phyloP scores from a whole-genome alignment of 2,329 filamentous ascomycete genomes.

The Pseudogymnoascus sp. region DNA sequence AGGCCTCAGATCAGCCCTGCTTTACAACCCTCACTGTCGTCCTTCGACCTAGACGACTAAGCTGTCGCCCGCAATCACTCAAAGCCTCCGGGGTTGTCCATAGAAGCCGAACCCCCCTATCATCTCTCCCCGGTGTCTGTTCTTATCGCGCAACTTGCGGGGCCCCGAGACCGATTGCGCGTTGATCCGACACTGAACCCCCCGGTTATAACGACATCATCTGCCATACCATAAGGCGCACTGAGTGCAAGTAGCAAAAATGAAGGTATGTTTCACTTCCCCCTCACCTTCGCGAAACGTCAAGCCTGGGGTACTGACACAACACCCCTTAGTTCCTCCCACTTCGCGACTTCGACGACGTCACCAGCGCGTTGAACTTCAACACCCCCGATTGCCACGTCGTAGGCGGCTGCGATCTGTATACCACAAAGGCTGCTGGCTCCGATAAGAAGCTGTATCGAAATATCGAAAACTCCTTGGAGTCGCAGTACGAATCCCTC shows the following conservation, averaged over 20 bases:
- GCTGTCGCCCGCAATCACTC: constrained; percentile 1
- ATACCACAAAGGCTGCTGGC: constrained; percentile 93
- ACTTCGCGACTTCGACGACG: constrained; percentile 80
- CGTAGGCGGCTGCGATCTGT: constrained; percentile 88
- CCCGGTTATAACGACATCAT: neutral
- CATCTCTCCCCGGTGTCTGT: neutral
- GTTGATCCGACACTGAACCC: neutral
- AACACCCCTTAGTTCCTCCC: constrained; percentile 69
- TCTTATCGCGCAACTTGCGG: neutral
- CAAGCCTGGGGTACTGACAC: neutral
- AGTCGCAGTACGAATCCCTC: constrained; percentile 83
- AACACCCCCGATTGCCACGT: constrained; percentile 89
- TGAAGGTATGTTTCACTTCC: constrained; percentile 21
- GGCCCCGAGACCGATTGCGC: neutral
- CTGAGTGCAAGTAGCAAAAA: constrained; percentile 21
- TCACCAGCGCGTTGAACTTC: constrained; percentile 91
- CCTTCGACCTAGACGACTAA: constrained; percentile 17
- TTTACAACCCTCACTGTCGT: constrained; percentile 6
- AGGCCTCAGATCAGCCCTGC: constrained; percentile 22
- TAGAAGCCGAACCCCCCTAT: neutral
- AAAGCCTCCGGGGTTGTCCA: neutral
- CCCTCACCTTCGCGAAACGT: constrained; percentile 11
- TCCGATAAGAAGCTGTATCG: constrained; percentile 97
- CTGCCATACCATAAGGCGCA: neutral
- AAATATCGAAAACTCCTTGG: constrained; percentile 84